phyloP scores from a whole-genome alignment of 2,329 filamentous ascomycete species.

The Cercospora sp. region DNA sequence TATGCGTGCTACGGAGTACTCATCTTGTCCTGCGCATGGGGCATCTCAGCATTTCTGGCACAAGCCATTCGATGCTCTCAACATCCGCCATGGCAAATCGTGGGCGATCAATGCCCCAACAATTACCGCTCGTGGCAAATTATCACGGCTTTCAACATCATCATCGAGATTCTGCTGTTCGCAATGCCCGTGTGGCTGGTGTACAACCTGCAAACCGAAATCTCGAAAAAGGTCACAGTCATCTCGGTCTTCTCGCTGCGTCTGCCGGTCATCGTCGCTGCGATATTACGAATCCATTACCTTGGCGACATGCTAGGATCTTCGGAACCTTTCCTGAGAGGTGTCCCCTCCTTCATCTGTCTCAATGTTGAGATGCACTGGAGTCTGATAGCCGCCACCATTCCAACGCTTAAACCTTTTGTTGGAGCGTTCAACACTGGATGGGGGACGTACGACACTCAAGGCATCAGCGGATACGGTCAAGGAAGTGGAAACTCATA shows the following conservation, averaged over 20 bases:
- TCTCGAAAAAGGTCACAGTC: constrained; percentile 25
- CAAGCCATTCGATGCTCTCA: constrained; percentile 23
- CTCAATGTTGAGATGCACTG: constrained; percentile 32
- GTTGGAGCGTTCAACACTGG: constrained; percentile 31
- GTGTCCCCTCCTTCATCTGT: constrained; percentile 28
- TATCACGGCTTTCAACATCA: constrained; percentile 28
- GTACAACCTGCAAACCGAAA: constrained; percentile 26
- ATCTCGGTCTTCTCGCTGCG: constrained; percentile 29
- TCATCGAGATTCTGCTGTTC: constrained; percentile 28
- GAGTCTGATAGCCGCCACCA: constrained; percentile 29
- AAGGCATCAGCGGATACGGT: constrained; percentile 25
- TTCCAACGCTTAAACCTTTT: constrained; percentile 31
- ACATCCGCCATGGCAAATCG: constrained; percentile 22
- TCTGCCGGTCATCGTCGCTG: constrained; percentile 24
- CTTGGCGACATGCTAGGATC: constrained; percentile 19
- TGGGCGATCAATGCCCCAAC: constrained; percentile 23
- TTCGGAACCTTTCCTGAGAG: constrained; percentile 21
- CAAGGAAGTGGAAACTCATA: constrained; percentile 23
- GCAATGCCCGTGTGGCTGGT: constrained; percentile 31
- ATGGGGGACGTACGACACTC: constrained; percentile 28
- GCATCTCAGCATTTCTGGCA: constrained; percentile 23
- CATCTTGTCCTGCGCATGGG: constrained; percentile 23
- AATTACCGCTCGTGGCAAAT: constrained; percentile 25
- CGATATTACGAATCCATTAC: constrained; percentile 23
- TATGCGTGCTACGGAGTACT: constrained; percentile 26